Base-by-base conservation (phyloP, 2,329 filamentous ascomycete species). In the Exophiala oligosperma region DNA sequence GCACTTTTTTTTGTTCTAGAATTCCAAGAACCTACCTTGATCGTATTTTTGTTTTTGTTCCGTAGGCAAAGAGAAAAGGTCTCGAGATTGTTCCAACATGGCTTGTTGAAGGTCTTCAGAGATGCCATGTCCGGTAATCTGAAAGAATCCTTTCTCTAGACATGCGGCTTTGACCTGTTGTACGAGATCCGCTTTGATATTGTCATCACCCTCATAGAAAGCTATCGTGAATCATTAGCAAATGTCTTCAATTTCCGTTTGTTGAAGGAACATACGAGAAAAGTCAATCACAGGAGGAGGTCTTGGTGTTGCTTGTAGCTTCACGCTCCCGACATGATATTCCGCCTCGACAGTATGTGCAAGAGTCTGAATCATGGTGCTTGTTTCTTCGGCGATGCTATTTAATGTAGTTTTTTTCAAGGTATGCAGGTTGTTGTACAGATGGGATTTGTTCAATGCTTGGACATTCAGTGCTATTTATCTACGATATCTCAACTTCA, bases 141-240 rank as follows among this genome's bases (percentile, higher is more conserved):
- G 79, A 69, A 84, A 82, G 68, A 83, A 83, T 2, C 80, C 80
- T 21, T 72, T 80, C 64, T 69, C 74, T 17, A 73, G 67, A 59
- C 77, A 80, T 48, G 76, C 76, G 32, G 71, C 64, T 7, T 76
- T 71, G 24, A 80, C 69, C 49, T 75, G 69, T 0, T 71, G 56
- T 1, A 76, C 67, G 12, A 63, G 54, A 17, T 14, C 21, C 14
- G 28, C 24, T 23, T 56, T 35, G 1, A 37, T n/a, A n/a, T 12
- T 6, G 26, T n/a, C n/a, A 23, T 49, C 28, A 12, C 38, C 52
- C 5, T 28, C 35, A 26, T 54, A 53, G 44, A 54, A 54, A 11
- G 56, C 56, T 54, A 17, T 9, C 49, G 48, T 28, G 21, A 26
- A 17, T 14, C 7, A 8, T 37, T 37, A 37, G 35, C 14, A 37